Conservation (phyloP, 208 protist species). For the Trypanosoma scelopori region DNA sequence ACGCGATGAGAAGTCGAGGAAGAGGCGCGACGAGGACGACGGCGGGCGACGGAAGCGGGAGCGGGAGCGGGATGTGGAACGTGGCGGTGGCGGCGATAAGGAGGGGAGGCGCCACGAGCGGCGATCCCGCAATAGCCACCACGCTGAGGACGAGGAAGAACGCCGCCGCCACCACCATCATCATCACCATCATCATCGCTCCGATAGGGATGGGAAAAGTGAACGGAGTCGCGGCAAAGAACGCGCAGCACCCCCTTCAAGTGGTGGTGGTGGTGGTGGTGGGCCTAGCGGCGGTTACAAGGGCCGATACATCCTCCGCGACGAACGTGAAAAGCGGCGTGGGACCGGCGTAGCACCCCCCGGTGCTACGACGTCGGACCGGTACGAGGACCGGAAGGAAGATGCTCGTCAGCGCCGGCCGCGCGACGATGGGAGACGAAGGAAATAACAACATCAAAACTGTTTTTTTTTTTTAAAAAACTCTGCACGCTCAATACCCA, state of each 20-base stretch:
- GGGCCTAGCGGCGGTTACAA: constrained; percentile 4
- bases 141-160: constrained; percentile 14
- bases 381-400: constrained; percentile 56
- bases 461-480: no score
- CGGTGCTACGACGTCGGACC: neutral
- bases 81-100: constrained; percentile 8
- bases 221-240: constrained; percentile 31
- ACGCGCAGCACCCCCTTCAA: neutral
- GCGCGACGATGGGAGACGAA: constrained; percentile 14
- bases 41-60: constrained; percentile 26
- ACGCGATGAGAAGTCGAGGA: constrained; percentile 16
- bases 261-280: neutral
- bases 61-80: constrained; percentile 3
- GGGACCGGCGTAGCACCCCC: neutral
- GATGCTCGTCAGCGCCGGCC: constrained; percentile 46
- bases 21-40: constrained; percentile 21
- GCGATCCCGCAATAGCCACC: constrained; percentile 14
- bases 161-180: constrained; percentile 11
- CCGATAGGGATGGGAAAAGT: constrained; percentile 10
- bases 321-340: constrained; percentile 22
- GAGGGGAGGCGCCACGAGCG: constrained; percentile 19
- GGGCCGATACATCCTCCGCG: constrained; percentile 5
- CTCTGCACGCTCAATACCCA: neutral
- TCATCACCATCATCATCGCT: constrained; percentile 19
- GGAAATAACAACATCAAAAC: constrained; percentile 5